Percentiles rank a stretch among this genome's conserved stretches.
phyloP scores from a whole-genome alignment of 805 yeast genomes.

The Metschnikowia kunwiensis region DNA sequence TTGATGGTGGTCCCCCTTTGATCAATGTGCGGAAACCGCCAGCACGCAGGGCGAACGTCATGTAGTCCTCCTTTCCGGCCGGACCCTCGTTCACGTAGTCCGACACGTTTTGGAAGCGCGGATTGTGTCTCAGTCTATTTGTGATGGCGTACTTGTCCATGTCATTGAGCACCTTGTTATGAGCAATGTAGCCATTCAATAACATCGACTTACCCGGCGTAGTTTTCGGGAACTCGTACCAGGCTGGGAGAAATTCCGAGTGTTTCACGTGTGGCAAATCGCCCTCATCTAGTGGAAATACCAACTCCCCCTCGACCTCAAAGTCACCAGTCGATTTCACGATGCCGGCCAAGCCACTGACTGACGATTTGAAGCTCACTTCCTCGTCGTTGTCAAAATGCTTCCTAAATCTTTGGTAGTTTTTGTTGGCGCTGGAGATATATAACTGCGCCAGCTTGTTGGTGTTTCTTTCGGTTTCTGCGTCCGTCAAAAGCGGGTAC shows the following conservation, averaged over 20 bases:
- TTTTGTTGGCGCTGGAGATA: conserved; percentile 60
- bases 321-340: conserved; percentile 39
- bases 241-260: conserved; percentile 39
- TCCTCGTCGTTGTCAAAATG: conserved; percentile 34
- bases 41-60: conserved; percentile 31
- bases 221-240: conserved; percentile 60
- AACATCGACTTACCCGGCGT: conserved; percentile 76
- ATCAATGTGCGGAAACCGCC: conserved; percentile 39
- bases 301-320: conserved; percentile 30
- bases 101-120: conserved; percentile 16
- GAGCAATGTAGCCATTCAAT: conserved; percentile 72
- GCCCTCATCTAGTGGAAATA: conserved; percentile 48
- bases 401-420: conserved; percentile 38
- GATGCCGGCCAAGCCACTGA: conserved; percentile 58
- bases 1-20: conserved; percentile 10
- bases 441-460: conserved; percentile 67
- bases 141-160: conserved; percentile 65
- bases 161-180: conserved; percentile 55
- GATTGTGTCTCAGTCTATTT: conserved; percentile 35
- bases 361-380: conserved; percentile 45
- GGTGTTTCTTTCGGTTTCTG: conserved; percentile 68
- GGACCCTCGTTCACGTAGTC: conserved; percentile 43
- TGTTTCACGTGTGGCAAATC: conserved; percentile 45
- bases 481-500: conserved; percentile 60
- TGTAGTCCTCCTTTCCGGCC: conserved; percentile 30